Percentiles rank a stretch among this genome's conserved stretches.
Evolutionary conservation across 441 rosid genomes (phyloP).

Genomic region (Arabidopsis lyrata): DNA sequence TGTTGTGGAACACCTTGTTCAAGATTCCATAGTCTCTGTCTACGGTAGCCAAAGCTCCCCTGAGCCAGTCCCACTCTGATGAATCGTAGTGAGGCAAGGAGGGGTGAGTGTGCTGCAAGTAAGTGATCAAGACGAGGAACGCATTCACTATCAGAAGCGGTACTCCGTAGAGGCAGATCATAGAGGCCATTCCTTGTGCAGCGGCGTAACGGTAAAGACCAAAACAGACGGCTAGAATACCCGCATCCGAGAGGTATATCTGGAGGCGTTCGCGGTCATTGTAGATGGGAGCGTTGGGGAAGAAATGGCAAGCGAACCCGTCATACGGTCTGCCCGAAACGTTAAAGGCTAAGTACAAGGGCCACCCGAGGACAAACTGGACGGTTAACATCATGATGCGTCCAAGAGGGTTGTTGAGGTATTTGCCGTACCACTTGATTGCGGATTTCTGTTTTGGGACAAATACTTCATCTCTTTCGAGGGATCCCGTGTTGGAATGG

Average conservation of each 20-base stretch:
- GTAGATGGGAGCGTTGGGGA: conserved; percentile 85
- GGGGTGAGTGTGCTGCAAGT: conserved; percentile 91
- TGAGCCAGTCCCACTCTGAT: conserved; percentile 93
- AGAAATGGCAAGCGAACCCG: conserved; percentile 81
- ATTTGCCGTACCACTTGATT: conserved; percentile 68
- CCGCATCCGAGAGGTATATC: conserved; percentile 80
- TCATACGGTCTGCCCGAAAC: conserved; percentile 86
- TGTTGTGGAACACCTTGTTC: conserved; percentile 89
- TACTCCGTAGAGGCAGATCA: conserved; percentile 71
- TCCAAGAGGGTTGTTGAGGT: conserved; percentile 89
- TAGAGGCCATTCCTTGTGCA: conserved; percentile 71
- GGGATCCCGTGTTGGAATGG: conserved; percentile 92
- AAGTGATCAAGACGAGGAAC: conserved; percentile 84
- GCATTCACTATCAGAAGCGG: conserved; percentile 82
- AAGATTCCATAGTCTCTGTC: conserved; percentile 92
- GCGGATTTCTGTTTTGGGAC: conserved; percentile 74
- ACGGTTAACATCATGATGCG: conserved; percentile 57
- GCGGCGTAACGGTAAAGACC: conserved; percentile 67
- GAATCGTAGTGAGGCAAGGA: conserved; percentile 89
- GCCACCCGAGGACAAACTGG: conserved; percentile 92
- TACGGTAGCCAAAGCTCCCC: conserved; percentile 88
- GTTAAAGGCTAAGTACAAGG: conserved; percentile 79
- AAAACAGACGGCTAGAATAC: conserved; percentile 63
- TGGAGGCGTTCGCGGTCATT: conserved; percentile 77
- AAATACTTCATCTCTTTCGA: conserved; percentile 88